Conservation (phyloP, 495 filamentous ascomycete genomes). For the Aspergillus avenaceus region DNA sequence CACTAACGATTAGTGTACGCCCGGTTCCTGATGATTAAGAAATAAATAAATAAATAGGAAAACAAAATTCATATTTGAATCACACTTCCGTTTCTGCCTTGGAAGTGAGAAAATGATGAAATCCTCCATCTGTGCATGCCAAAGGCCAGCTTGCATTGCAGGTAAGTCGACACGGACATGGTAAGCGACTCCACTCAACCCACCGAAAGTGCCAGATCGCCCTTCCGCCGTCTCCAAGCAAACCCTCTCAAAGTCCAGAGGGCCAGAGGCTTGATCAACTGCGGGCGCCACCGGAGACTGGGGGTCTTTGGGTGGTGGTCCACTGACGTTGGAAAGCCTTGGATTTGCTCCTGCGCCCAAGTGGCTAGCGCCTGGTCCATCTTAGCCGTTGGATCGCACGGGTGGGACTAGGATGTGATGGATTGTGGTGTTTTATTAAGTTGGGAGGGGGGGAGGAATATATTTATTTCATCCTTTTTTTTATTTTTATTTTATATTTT, state of each 20-base stretch:
- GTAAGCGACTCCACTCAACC: constrained; percentile 13
- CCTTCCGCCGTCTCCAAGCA: constrained; percentile 5
- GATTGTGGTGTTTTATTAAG: constrained; percentile 15
- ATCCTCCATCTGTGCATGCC: not conserved
- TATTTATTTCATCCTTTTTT: not conserved
- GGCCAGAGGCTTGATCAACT: constrained; percentile 18
- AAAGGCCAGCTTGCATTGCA: constrained; percentile 5
- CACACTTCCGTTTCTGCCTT: not conserved
- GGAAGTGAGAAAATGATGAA: not conserved
- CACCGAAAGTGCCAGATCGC: constrained; percentile 22
- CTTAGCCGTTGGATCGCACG: constrained; percentile 20
- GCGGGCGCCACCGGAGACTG: constrained; percentile 18
- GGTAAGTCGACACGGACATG: not conserved
- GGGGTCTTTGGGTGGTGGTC: constrained; percentile 7
- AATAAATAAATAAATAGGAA: not conserved
- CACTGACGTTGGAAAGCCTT: constrained; percentile 19
- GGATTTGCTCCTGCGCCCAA: constrained; percentile 16
- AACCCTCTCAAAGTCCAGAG: constrained; percentile 6
- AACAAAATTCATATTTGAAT: not conserved
- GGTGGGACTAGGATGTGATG: constrained; percentile 15
- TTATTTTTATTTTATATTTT: not conserved
- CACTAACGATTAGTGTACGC: too few species aligned
- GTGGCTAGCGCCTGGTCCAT: constrained; percentile 16
- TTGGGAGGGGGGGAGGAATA: not conserved
- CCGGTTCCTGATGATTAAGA: not conserved